Percentiles rank a stretch among this genome's conserved stretches.
Evolutionary conservation across 345 rosid genomes (phyloP).

Genomic region (Eutrema japonicum): DNA sequence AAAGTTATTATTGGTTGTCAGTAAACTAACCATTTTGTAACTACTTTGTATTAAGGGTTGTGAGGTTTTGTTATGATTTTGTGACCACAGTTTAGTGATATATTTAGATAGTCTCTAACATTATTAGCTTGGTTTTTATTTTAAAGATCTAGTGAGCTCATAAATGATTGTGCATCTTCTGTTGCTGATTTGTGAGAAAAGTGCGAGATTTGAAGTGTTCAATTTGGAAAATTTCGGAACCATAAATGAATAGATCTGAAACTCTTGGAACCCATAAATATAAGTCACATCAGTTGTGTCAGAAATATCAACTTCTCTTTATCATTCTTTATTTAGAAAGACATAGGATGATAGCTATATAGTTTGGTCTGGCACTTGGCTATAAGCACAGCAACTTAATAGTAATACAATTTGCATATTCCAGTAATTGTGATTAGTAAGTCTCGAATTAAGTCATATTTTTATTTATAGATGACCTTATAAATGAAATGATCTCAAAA

Average conservation of each 20-base stretch:
- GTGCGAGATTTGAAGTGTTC: not conserved
- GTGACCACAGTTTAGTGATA: not conserved
- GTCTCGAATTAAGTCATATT: not conserved
- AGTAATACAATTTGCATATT: not conserved
- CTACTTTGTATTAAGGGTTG: conserved; percentile 13
- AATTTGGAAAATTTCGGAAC: conserved; percentile 4
- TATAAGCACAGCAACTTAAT: not conserved
- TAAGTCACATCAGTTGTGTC: conserved; percentile 28
- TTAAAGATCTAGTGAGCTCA: not conserved
- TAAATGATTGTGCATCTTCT: not conserved
- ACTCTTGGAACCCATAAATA: conserved; percentile 19
- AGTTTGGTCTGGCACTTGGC: not conserved
- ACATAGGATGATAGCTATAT: conserved; percentile 24
- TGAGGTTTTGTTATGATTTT: conserved; percentile 29
- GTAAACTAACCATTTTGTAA: conserved; percentile 45
- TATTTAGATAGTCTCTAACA: not conserved
- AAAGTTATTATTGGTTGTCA: conserved; percentile 52
- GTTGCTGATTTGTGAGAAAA: not conserved
- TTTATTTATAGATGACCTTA: not conserved
- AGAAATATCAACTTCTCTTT: conserved; percentile 8
- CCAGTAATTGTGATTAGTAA: conserved; percentile 20
- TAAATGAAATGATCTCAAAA: not conserved
- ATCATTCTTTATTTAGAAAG: conserved; percentile 10
- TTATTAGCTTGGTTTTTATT: not conserved
- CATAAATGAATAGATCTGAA: conserved; percentile 8